A percentile compares a stretch with the other conserved stretches of the same genome.
Conservation (phyloP, 2,329 filamentous ascomycete genomes). For the Botrytis byssoidea region DNA sequence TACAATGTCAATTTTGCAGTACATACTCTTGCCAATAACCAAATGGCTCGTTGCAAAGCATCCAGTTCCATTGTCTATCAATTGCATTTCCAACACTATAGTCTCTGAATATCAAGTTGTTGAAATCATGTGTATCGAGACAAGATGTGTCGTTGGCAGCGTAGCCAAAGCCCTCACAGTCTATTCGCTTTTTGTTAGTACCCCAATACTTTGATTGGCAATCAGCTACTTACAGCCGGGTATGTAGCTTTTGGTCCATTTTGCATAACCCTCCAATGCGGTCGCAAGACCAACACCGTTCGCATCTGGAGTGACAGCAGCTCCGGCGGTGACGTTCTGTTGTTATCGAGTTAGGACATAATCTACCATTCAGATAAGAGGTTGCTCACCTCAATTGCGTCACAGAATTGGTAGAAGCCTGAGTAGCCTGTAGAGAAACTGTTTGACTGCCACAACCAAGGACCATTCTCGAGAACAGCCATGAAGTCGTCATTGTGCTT, state of each 20-base stretch:
- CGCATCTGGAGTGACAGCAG: constrained; percentile 37
- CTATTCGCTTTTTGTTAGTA: constrained; percentile 33
- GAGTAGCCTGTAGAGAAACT: constrained; percentile 51
- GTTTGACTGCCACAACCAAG: constrained; percentile 57
- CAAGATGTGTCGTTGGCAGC: constrained; percentile 48
- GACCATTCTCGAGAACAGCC: constrained; percentile 51
- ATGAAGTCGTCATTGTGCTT: neutral
- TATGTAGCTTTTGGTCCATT: constrained; percentile 50
- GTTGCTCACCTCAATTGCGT: constrained; percentile 42
- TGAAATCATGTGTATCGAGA: constrained; percentile 52
- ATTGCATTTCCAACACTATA: constrained; percentile 45
- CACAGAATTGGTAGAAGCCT: constrained; percentile 46
- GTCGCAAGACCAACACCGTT: constrained; percentile 54
- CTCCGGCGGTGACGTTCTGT: constrained; percentile 38
- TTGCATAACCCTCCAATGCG: constrained; percentile 54
- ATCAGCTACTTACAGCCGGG: constrained; percentile 46
- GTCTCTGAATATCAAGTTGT: constrained; percentile 52
- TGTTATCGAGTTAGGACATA: constrained; percentile 3
- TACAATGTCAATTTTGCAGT: neutral
- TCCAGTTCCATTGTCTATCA: constrained; percentile 56
- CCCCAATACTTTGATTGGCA: neutral
- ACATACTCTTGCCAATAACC: constrained; percentile 54
- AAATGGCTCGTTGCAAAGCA: constrained; percentile 63
- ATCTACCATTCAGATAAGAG: neutral
- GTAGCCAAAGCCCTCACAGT: constrained; percentile 50